Conservation (phyloP, 2,329 filamentous ascomycete species). For the Achaetomium macrosporum region DNA sequence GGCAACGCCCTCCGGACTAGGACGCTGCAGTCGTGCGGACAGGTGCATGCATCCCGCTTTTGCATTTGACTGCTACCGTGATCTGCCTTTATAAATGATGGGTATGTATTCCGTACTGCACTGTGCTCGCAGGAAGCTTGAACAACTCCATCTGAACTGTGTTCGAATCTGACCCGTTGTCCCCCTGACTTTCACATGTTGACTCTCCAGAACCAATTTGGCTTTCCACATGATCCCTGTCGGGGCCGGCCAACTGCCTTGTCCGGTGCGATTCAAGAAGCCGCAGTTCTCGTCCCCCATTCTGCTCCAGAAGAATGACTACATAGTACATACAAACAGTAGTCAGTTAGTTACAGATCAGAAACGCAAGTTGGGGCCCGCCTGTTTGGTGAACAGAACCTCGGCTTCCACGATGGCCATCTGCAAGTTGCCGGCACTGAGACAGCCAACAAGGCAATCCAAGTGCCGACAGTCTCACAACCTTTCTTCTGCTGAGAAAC, state of each 20-base stretch:
- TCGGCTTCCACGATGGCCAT: too few species aligned
- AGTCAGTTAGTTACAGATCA: too few species aligned
- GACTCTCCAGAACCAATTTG: too few species aligned
- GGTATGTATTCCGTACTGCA: too few species aligned
- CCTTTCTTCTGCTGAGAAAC: background rate
- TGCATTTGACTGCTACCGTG: background rate
- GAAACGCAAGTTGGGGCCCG: too few species aligned
- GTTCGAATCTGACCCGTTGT: background rate
- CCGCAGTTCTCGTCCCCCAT: too few species aligned
- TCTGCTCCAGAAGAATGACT: too few species aligned
- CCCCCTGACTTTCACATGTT: too few species aligned
- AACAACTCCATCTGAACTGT: background rate
- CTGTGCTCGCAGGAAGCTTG: too few species aligned
- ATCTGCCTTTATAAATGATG: too few species aligned
- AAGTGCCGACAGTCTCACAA: background rate
- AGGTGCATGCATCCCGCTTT: background rate
- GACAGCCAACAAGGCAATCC: background rate
- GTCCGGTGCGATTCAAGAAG: too few species aligned
- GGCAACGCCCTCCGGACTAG: background rate
- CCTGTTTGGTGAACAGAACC: background rate
- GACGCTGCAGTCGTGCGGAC: background rate
- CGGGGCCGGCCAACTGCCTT: slow-evolving; percentile 5
- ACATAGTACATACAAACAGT: too few species aligned
- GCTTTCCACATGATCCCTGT: slow-evolving; percentile 2
- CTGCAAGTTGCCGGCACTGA: background rate